These are phyloP conservation scores for Cardiospermum halicacabum DNA, from an alignment of 345 rosid species.

Conservation along the genomic window DNA sequence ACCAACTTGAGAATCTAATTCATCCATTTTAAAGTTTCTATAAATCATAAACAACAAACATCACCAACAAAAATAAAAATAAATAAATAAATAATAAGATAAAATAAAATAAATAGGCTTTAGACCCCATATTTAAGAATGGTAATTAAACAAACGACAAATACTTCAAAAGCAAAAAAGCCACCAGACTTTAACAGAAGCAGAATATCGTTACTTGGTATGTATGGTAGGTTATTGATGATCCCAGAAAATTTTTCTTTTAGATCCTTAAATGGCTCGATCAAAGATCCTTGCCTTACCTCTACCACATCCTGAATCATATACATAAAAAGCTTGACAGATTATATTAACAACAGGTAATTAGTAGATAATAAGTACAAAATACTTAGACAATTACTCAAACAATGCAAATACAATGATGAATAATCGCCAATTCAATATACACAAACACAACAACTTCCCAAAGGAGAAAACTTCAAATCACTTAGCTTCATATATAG, in stretches of 20 bases:
- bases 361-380: background rate
- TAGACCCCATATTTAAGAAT: background rate
- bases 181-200: constrained; percentile 72
- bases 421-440: no score
- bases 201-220: constrained; percentile 59
- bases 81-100: no score
- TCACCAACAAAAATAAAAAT: no score
- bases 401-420: no score
- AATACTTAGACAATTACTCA: no score
- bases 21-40: no score
- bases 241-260: constrained; percentile 69
- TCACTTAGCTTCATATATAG: no score
- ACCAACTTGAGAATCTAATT: no score
- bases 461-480: no score
- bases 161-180: constrained; percentile 83
- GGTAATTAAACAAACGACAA: background rate
- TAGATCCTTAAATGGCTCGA: constrained; percentile 60
- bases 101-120: no score
- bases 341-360: background rate
- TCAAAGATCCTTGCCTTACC: constrained; percentile 79
- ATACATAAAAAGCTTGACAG: background rate
- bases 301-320: constrained; percentile 53
- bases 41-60: no score
- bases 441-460: no score
- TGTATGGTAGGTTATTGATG: constrained; percentile 88